These are phyloP conservation scores for Mimosa bimucronata DNA, from an alignment of 306 rosid genomes.

Conservation along the genomic window DNA sequence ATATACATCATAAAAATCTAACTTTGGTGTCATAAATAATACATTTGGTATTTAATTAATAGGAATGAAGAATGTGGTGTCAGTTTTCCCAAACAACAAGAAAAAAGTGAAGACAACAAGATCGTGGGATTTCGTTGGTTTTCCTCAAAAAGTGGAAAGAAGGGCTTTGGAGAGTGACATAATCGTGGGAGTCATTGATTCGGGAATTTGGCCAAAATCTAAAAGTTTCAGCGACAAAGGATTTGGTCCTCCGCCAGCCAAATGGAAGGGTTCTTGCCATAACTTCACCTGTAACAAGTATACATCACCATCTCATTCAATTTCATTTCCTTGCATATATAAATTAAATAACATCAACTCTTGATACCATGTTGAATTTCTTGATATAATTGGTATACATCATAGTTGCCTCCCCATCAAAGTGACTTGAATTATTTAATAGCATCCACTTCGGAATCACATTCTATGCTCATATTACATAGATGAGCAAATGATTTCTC, in stretches of 20 bases:
- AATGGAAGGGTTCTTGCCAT: slow-evolving; percentile 46
- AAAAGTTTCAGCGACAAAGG: slow-evolving; percentile 37
- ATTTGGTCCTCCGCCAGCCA: slow-evolving; percentile 44
- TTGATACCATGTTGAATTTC: too few species aligned
- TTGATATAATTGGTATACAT: too few species aligned
- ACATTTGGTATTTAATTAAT: background rate
- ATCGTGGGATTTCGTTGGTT: slow-evolving; percentile 45
- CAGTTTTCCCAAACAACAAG: slow-evolving; percentile 22
- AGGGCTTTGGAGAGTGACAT: background rate
- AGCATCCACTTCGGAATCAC: too few species aligned
- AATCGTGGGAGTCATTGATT: too few species aligned
- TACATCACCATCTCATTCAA: background rate
- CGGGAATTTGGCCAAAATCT: slow-evolving; percentile 37
- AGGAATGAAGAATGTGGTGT: slow-evolving; percentile 40
- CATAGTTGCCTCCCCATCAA: too few species aligned
- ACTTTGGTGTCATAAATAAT: background rate
- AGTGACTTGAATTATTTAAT: too few species aligned
- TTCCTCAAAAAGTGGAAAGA: slow-evolving; percentile 12
- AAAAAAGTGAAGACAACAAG: slow-evolving; percentile 29
- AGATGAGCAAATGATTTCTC: too few species aligned
- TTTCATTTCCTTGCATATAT: too few species aligned
- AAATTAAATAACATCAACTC: too few species aligned
- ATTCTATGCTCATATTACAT: too few species aligned
- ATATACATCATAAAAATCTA: too few species aligned
- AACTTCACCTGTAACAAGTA: slow-evolving; percentile 61